Evolutionary conservation across 805 yeast species (phyloP).

Genomic region (Teunomyces panamensis): DNA sequence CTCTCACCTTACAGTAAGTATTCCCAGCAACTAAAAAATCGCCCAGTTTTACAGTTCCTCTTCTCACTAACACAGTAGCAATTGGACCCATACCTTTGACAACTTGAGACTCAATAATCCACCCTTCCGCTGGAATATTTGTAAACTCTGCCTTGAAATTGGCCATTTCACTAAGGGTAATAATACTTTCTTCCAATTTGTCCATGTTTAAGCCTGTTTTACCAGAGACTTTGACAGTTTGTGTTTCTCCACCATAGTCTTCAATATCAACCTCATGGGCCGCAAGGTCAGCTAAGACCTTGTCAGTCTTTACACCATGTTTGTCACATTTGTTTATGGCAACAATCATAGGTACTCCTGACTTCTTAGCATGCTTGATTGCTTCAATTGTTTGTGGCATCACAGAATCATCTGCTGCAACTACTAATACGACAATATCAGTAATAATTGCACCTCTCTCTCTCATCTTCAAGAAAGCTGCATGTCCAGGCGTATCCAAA

Average conservation of each 20-base stretch:
- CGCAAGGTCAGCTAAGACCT: constrained; percentile 75
- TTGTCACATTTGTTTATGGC: constrained; percentile 93
- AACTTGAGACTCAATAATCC: constrained; percentile 82
- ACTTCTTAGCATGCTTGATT: constrained; percentile 81
- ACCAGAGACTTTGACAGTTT: constrained; percentile 83
- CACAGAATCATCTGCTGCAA: constrained; percentile 96
- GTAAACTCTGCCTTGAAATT: constrained; percentile 64
- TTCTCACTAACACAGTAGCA: constrained; percentile 79
- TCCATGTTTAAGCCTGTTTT: constrained; percentile 89
- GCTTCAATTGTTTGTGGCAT: constrained; percentile 98
- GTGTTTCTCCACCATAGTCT: constrained; percentile 93
- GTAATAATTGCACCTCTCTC: constrained; percentile 95
- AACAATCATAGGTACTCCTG: constrained; percentile 81
- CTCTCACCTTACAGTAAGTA: constrained; percentile 80
- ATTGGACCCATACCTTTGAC: constrained; percentile 80
- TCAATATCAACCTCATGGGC: constrained; percentile 79
- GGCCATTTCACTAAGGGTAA: constrained; percentile 77
- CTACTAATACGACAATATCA: constrained; percentile 87
- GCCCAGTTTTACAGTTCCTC: constrained; percentile 75
- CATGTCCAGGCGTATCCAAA: constrained; percentile 97
- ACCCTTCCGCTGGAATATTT: constrained; percentile 70
- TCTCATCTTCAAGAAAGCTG: constrained; percentile 94
- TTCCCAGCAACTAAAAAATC: constrained; percentile 79
- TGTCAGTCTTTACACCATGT: constrained; percentile 69
- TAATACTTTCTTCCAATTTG: constrained; percentile 82